These are phyloP conservation scores for Vitis rupestris DNA, from an alignment of 164 flowering plant genomes.

Conservation along the genomic window DNA sequence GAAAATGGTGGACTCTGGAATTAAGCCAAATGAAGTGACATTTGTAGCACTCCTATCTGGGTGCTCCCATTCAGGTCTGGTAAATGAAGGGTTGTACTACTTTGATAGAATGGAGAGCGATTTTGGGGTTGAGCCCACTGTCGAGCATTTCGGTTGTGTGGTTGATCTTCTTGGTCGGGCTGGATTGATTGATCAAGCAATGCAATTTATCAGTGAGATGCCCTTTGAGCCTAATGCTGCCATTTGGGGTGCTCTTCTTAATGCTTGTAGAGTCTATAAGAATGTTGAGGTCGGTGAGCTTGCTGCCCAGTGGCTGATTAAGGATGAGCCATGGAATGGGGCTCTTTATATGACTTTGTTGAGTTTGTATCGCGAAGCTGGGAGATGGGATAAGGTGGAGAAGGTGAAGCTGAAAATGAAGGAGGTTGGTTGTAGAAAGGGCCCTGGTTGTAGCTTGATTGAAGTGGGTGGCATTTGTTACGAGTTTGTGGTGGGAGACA, in stretches of 20 bases:
- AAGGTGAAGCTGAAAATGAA: slow-evolving; percentile 35
- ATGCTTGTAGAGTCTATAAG: slow-evolving; percentile 32
- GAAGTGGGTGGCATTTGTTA: slow-evolving; percentile 29
- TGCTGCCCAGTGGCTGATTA: slow-evolving; percentile 21
- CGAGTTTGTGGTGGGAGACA: slow-evolving; percentile 36
- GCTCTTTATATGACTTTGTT: slow-evolving; percentile 31
- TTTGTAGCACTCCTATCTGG: slow-evolving; percentile 36
- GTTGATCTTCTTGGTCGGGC: slow-evolving; percentile 38
- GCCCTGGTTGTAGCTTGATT: slow-evolving; percentile 41
- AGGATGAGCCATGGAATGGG: slow-evolving; percentile 34
- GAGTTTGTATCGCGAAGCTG: slow-evolving; percentile 28
- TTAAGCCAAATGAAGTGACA: slow-evolving; percentile 27
- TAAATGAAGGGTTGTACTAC: slow-evolving; percentile 29
- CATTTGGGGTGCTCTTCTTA: slow-evolving; percentile 35
- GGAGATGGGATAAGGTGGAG: slow-evolving; percentile 31
- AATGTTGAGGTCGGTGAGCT: slow-evolving; percentile 27
- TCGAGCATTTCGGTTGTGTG: slow-evolving; percentile 39
- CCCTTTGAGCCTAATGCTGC: slow-evolving; percentile 35
- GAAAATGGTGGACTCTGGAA: slow-evolving; percentile 25
- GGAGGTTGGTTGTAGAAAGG: slow-evolving; percentile 27
- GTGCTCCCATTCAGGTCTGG: slow-evolving; percentile 39
- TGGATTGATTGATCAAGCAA: slow-evolving; percentile 28
- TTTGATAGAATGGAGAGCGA: slow-evolving; percentile 27
- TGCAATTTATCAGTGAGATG: slow-evolving; percentile 23
- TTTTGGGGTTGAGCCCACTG: slow-evolving; percentile 29